Evolutionary conservation across 2,329 filamentous ascomycete genomes (phyloP), one percentile per base, ranked within the genome.

Genomic region (Colletotrichum viniferum): DNA sequence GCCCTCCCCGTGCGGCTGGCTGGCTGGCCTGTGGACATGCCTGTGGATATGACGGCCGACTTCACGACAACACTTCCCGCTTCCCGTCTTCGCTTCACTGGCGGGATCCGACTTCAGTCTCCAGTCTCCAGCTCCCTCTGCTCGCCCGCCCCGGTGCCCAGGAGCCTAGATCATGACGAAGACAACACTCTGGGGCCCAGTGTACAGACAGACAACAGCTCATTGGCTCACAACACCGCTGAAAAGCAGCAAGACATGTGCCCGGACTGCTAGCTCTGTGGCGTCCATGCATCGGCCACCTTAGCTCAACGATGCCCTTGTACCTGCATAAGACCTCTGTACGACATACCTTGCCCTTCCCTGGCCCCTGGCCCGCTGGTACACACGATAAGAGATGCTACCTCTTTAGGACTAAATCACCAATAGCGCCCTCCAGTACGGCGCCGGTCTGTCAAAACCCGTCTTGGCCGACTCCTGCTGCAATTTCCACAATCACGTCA

Each of bases 201-300:
- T 8, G 14, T n/a, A 14, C 38, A 34, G 9, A 62, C 36, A 24
- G 8, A n/a, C 36, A n/a, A 14, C 5, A 6, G 10, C 38, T 30
- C 14, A 70, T 70, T 55, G 61, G 36, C 55, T 36, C 7, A 24
- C 7, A 4, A 9, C 18, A n/a, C 28, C 4, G 14, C 28, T 10
- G 58, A 74, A 76, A 76, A 76, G 71, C 74, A 76, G 74, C 74
- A 71, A 76, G 60, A 74, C 60, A 70, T 74, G 70, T 52, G 71
- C 24, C 71, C 62, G 32, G 32, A n/a, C 71, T 32, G 55, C 60
- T 74, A 70, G 60, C 65, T 70, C 38, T 14, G 48, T 76, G 69
- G 73, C 73, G 69, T 75, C 58, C 73, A 75, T 63, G 58, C 73
- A 69, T 73, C 69, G 38, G 24, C 58, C 66, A 60, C 21, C 62